Conservation (phyloP, 1,284 basidiomycete genomes). For the Melanopsichium pennsylvanicum region DNA sequence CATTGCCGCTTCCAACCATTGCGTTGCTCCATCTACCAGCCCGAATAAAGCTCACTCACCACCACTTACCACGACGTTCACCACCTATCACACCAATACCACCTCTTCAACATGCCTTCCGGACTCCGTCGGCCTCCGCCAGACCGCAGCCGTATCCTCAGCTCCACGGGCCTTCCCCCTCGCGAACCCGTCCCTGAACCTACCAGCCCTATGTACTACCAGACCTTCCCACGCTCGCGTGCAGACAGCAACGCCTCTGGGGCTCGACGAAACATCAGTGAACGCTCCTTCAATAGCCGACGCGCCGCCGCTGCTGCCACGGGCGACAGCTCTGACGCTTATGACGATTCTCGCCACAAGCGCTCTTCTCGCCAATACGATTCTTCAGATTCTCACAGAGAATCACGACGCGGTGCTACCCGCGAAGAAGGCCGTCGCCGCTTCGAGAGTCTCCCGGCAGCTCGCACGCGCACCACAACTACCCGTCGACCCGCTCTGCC, state of each 20-base stretch:
- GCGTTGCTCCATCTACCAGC: too few species aligned
- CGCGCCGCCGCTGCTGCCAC: conserved; percentile 9
- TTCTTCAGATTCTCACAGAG: conserved; percentile 12
- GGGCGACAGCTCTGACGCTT: conserved; percentile 3
- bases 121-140: conserved; percentile 25
- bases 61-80: too few species aligned
- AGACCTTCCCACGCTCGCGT: conserved; percentile 28
- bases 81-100: neutral
- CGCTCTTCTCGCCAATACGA: conserved; percentile 13
- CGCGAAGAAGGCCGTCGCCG: conserved; percentile 12
- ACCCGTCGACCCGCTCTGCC: conserved; percentile 26
- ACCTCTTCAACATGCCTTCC: conserved; percentile 16
- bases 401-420: conserved; percentile 4
- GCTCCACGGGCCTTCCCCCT: conserved; percentile 38
- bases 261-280: conserved; percentile 12
- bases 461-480: conserved; percentile 10
- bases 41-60: too few species aligned
- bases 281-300: conserved; percentile 30
- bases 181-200: conserved; percentile 29
- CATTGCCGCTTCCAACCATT: too few species aligned
- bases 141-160: conserved; percentile 34
- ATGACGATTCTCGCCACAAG: conserved; percentile 10
- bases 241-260: conserved; percentile 11
- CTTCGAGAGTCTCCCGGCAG: conserved; percentile 16
- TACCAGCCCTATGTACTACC: conserved; percentile 20